Evolutionary conservation across 257 asterid species (phyloP), one percentile per base, ranked within the genome.

Genomic region (Anisodus acutangulus): DNA sequence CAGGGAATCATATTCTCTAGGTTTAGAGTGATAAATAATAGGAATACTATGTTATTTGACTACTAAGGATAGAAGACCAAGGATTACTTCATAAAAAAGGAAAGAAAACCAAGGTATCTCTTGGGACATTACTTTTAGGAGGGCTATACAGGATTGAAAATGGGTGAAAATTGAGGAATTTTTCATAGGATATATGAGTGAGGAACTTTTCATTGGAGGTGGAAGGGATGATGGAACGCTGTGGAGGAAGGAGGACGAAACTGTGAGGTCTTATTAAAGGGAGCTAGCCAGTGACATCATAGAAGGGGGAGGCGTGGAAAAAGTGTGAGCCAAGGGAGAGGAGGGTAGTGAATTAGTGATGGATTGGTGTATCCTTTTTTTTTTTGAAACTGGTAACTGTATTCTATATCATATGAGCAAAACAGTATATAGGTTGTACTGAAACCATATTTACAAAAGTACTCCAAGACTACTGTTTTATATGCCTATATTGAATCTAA

Each of bases 251-350:
- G 80, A 3, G 39, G 41, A 45, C 15, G 59, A 72, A 45, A 45
- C 10, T 45, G 80, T n/a, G 58, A 72, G 58, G 80, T 19, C 59
- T 45, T 45, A 71, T 71, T 71, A 71, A n/a, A 57, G 62, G 62
- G 62, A 57, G 62, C 51, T 45, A 45, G 6, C 51, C 51, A 3
- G n/a, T 2, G 19, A 57, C 17, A 8, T 5, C 19, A 57, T 57
- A 57, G 2, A 19, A 57, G 62, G 62, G 62, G 62, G 9, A 57
- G 22, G 19, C 15, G 19, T 57, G 62, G 17, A 57, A 57, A 5
- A 16, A 57, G 19, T 57, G 9, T 57, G 9, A 15, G 62, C 17
- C 62, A 15, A 57, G 62, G n/a, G 17, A 2, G 62, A 57, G n/a
- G 9, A 57, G 62, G 62, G 26, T 22, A 57, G 17, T n/a, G 19